Evolutionary conservation across 2,329 filamentous ascomycete species (phyloP).

Genomic region (Penicillium palitans): DNA sequence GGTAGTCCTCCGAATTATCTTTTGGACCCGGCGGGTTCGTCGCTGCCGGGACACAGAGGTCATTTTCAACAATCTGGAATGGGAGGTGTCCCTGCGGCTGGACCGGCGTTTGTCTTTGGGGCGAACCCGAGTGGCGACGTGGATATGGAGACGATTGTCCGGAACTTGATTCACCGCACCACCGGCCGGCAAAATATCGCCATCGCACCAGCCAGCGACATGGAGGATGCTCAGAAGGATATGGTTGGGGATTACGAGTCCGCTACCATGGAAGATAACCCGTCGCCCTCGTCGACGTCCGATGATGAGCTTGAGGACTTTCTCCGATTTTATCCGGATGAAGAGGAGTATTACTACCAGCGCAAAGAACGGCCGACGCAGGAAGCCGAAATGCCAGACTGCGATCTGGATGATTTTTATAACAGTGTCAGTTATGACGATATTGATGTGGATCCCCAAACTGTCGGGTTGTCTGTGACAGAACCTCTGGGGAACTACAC

Average conservation of each 20-base stretch:
- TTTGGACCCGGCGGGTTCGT: conserved; percentile 4
- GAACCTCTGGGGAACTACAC: conserved; percentile 17
- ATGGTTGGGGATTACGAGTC: conserved; percentile 31
- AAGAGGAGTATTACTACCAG: conserved; percentile 25
- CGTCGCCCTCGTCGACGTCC: conserved; percentile 16
- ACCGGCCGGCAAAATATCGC: conserved; percentile 20
- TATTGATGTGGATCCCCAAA: conserved; percentile 14
- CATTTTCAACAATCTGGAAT: neutral
- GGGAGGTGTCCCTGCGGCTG: neutral
- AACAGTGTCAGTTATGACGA: conserved; percentile 21
- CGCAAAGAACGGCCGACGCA: conserved; percentile 11
- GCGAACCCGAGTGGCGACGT: conserved; percentile 10
- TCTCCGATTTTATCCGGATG: conserved; percentile 35
- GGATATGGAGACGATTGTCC: conserved; percentile 21
- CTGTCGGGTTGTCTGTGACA: neutral
- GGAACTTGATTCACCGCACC: conserved; percentile 21
- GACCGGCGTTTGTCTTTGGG: conserved; percentile 22
- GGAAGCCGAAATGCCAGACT: conserved; percentile 19
- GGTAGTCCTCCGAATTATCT: neutral
- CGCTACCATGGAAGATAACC: conserved; percentile 12
- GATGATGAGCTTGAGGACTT: conserved; percentile 36
- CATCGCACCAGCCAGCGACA: conserved; percentile 24
- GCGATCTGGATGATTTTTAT: conserved; percentile 37
- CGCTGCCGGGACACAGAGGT: neutral
- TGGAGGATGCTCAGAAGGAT: conserved; percentile 18